Percentiles rank a stretch among this genome's conserved stretches.
Conservation (phyloP, 1,284 basidiomycete species). For the Sanghuangporus baumii region DNA sequence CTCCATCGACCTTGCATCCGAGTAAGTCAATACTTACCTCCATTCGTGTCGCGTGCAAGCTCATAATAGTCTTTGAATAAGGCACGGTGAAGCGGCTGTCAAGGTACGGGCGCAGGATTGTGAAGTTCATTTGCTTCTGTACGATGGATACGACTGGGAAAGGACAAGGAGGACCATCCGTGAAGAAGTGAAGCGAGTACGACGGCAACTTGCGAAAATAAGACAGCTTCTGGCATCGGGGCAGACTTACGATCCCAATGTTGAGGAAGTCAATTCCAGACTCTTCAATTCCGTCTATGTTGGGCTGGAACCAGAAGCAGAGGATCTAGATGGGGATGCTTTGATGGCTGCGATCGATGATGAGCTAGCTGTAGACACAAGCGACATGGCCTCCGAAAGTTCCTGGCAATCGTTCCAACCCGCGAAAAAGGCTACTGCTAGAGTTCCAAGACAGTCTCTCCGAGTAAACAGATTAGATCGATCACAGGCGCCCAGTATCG, state of each 20-base stretch:
- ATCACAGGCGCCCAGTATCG: constrained; percentile 77
- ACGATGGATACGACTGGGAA: constrained; percentile 93
- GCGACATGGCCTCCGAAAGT: constrained; percentile 66
- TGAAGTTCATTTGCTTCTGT: constrained; percentile 64
- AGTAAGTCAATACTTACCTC: constrained; percentile 34
- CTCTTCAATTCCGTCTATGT: constrained; percentile 94
- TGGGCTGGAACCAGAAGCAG: constrained; percentile 69
- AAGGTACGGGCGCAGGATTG: constrained; percentile 56
- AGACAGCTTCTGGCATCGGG: constrained; percentile 91
- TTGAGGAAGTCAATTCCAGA: constrained; percentile 73
- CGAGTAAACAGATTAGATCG: constrained; percentile 57
- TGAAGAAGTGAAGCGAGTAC: constrained; percentile 83
- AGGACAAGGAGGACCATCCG: constrained; percentile 84
- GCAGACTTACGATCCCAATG: constrained; percentile 78
- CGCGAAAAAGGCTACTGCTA: constrained; percentile 32
- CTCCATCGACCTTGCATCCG: constrained; percentile 34
- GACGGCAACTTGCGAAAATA: constrained; percentile 84
- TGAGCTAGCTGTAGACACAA: constrained; percentile 65
- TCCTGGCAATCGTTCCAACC: constrained; percentile 78
- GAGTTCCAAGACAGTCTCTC: constrained; percentile 30
- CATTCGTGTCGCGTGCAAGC: neutral
- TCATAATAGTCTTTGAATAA: constrained; percentile 23
- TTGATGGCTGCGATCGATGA: constrained; percentile 89
- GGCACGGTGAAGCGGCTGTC: constrained; percentile 43
- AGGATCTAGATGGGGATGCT: constrained; percentile 67